Conservation (phyloP, 306 rosid species). For the Potentilla sterilis region DNA sequence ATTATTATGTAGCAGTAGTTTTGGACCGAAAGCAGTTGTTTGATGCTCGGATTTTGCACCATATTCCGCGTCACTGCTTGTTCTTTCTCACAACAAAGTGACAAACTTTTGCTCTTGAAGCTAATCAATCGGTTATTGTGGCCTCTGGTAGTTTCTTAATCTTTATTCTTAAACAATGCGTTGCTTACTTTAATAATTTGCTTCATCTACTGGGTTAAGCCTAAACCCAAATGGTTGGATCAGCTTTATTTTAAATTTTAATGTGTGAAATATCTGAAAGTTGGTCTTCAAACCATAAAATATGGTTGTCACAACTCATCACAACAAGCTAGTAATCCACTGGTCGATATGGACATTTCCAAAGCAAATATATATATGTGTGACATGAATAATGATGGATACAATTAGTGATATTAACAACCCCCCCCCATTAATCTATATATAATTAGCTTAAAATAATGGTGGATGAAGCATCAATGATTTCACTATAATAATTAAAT, state of each 20-base stretch:
- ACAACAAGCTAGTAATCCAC: background rate
- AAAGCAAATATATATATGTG: background rate
- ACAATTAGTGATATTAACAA: background rate
- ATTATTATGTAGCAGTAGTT: background rate
- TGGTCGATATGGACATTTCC: slow-evolving; percentile 6
- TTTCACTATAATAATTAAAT: background rate
- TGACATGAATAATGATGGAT: background rate
- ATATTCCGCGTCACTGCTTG: slow-evolving; percentile 9
- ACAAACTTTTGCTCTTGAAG: background rate
- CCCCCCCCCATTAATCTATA: background rate
- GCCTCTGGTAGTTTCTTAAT: background rate
- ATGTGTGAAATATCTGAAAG: slow-evolving; percentile 1
- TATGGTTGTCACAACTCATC: background rate
- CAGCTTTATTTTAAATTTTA: background rate
- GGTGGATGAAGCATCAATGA: background rate
- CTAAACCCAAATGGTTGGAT: background rate
- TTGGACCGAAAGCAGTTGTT: background rate
- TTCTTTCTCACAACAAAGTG: slow-evolving; percentile 10
- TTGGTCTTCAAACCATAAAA: background rate
- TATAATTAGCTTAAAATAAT: background rate
- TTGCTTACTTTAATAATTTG: background rate
- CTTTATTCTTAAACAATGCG: background rate
- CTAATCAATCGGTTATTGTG: slow-evolving; percentile 15
- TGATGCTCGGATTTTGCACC: slow-evolving; percentile 8
- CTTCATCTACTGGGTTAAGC: background rate